Evolutionary conservation across 1,284 basidiomycete species (phyloP), one percentile per base, ranked within the genome.

Genomic region (Sanghuangporus baumii): DNA sequence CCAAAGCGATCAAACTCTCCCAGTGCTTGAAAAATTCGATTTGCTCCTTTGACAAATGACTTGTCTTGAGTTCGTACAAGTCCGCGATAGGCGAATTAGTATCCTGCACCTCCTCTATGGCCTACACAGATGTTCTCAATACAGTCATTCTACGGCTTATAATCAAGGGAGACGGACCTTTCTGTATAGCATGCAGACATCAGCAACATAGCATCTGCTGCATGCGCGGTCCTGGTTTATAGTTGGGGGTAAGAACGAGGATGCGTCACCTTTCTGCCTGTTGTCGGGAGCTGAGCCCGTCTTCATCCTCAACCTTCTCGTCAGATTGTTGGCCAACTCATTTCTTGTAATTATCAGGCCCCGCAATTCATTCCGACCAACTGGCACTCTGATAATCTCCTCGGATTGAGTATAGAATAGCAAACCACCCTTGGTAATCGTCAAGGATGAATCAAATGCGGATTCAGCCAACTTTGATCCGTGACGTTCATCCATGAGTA

Each of bases 321-420:
- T 84, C 75, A 93, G 85, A 72, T 88, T 94, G 3, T 80, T 79
- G 0, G 94, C 94, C 70, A 99, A 81, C 71, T 92, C 88, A 71
- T 99, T 99, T 65, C 96, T 80, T 6, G 85, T 85, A 20, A 86
- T 79, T 23, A 99, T 80, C 54, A 99, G 79, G 0, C 87, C 92
- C 41, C 93, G 82, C 31, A 99, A 75, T 73, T 99, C 96, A 71
- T 94, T 93, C 55, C 86, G 76, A 4, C 84, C 82, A 16, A 85
- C 82, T 55, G 88, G 88, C 6, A 96, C 94, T 38, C 85, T 81
- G n/a, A 93, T 86, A 59, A 98, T 85, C 64, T 93, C 87, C 67
- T 95, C 90, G 61, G 84, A 87, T 71, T 96, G 94, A 0, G 96
- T 96, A 72, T 99, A 99, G 72, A 94, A 98, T 34, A 99, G 80